Evolutionary conservation across 2,329 filamentous ascomycete species (phyloP).

Genomic region (Paecilomyces dactylethromorphus): DNA sequence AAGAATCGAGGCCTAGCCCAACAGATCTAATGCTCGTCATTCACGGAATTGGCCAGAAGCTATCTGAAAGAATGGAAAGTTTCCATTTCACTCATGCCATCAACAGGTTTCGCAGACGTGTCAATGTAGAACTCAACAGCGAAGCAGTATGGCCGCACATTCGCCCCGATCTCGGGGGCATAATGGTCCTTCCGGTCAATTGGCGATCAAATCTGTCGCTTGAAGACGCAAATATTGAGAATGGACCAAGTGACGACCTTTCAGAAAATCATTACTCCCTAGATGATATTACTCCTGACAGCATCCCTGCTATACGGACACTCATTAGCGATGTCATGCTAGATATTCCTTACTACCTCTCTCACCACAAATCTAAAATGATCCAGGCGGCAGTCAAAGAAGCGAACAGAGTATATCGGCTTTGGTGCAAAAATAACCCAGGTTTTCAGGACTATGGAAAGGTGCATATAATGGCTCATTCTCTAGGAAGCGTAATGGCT

Average conservation of each 20-base stretch:
- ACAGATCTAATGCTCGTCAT: conserved; percentile 86
- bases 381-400: conserved; percentile 80
- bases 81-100: conserved; percentile 97
- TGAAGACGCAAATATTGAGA: conserved; percentile 66
- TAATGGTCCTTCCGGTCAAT: conserved; percentile 92
- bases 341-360: conserved; percentile 96
- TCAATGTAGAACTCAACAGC: conserved; percentile 76
- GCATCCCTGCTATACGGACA: conserved; percentile 84
- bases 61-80: conserved; percentile 89
- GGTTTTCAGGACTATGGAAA: conserved; percentile 73
- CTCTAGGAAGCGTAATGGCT: conserved; percentile 89
- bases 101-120: conserved; percentile 76
- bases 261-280: conserved; percentile 60
- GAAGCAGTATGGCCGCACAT: conserved; percentile 69
- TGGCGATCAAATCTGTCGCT: conserved; percentile 87
- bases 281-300: conserved; percentile 85
- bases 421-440: conserved; percentile 93
- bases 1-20: conserved; percentile 61
- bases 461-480: conserved; percentile 90
- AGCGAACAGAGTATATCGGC: conserved; percentile 88
- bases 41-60: conserved; percentile 93
- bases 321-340: conserved; percentile 98
- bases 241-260: conserved; percentile 45
- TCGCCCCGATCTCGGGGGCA: conserved; percentile 70
- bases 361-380: conserved; percentile 93